These are phyloP conservation scores for Clavispora santaluciae DNA, from an alignment of 805 yeast species.

Conservation along the genomic window DNA sequence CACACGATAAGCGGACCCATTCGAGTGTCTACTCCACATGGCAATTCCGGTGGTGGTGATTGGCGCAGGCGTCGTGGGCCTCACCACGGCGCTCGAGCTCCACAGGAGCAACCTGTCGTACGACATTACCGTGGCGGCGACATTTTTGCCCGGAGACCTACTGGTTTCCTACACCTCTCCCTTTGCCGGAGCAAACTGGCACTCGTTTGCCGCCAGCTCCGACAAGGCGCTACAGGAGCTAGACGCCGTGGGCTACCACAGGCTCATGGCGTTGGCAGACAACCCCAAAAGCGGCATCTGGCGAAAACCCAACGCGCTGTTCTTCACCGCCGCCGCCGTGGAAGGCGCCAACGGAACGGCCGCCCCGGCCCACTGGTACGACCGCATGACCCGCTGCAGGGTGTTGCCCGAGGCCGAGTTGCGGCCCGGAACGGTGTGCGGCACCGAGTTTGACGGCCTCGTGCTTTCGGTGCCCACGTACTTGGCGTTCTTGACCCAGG, in stretches of 20 bases:
- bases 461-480: constrained; percentile 58
- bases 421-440: constrained; percentile 39
- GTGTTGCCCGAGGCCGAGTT: constrained; percentile 30
- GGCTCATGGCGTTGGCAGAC: constrained; percentile 41
- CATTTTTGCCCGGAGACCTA: constrained; percentile 52
- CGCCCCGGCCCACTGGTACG: constrained; percentile 42
- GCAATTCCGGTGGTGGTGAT: constrained; percentile 9
- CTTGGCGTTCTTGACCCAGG: constrained; percentile 46
- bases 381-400: constrained; percentile 35
- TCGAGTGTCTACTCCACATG: too few relatives aligned
- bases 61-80: constrained; percentile 35
- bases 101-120: constrained; percentile 12
- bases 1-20: too few relatives aligned
- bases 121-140: constrained; percentile 29
- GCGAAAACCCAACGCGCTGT: constrained; percentile 11
- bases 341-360: constrained; percentile 5
- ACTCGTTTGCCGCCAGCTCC: constrained; percentile 46
- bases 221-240: constrained; percentile 24
- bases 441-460: constrained; percentile 48
- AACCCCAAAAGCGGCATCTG: constrained; percentile 47
- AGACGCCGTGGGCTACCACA: constrained; percentile 47
- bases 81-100: constrained; percentile 31
- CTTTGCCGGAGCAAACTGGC: constrained; percentile 72
- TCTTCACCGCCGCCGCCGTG: constrained; percentile 9
- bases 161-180: constrained; percentile 56